Evolutionary conservation across 2,329 filamentous ascomycete species (phyloP).

Genomic region (Penicillium sp.): DNA sequence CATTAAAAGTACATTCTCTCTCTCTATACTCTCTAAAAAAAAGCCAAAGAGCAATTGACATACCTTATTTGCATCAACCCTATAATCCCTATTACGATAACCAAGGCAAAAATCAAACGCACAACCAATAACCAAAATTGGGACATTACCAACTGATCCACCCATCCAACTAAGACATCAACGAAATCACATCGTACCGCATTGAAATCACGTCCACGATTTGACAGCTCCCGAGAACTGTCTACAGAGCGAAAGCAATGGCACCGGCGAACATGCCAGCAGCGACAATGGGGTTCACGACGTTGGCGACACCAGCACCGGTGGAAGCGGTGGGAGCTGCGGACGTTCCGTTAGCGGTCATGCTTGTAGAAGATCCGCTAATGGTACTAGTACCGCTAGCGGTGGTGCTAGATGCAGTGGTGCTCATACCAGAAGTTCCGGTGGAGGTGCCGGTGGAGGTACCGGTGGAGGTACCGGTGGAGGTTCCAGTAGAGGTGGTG

Average conservation of each 20-base stretch:
- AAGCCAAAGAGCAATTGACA: background rate
- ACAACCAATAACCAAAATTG: background rate
- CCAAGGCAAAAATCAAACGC: background rate
- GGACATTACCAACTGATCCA: background rate
- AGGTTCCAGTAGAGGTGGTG: background rate
- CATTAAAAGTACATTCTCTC: background rate
- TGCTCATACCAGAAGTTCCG: constrained; percentile 2
- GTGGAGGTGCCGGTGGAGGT: constrained; percentile 13
- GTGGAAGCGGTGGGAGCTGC: constrained; percentile 8
- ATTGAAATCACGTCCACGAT: background rate
- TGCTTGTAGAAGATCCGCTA: constrained; percentile 1
- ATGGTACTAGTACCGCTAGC: constrained; percentile 2
- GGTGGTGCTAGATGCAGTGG: constrained; percentile 9
- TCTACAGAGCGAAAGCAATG: constrained; percentile 19
- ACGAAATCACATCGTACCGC: background rate
- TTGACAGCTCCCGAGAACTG: background rate
- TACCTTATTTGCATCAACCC: background rate
- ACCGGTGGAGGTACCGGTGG: constrained; percentile 8
- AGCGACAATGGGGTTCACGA: constrained; percentile 12
- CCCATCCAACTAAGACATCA: background rate
- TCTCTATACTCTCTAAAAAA: background rate
- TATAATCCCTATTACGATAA: background rate
- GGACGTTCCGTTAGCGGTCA: constrained; percentile 3
- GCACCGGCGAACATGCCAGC: constrained; percentile 23
- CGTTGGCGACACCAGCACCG: constrained; percentile 15